Conservation (phyloP, 768 basidiomycete genomes). For the Pleurotus sapidus region DNA sequence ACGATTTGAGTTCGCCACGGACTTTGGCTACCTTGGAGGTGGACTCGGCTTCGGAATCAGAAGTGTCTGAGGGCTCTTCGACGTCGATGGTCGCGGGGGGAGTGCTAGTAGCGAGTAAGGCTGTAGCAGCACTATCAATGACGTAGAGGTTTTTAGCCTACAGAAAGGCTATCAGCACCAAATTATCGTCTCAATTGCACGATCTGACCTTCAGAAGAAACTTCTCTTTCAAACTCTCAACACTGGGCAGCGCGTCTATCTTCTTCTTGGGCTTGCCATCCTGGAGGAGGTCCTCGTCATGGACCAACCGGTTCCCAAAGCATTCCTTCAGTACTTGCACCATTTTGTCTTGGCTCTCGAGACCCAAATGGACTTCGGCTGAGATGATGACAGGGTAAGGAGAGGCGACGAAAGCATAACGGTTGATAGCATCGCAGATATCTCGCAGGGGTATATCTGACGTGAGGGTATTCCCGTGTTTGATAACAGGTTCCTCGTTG, state of each 20-base stretch:
- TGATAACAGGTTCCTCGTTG: slow-evolving; percentile 86
- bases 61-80: slow-evolving; percentile 1
- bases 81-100: slow-evolving; percentile 10
- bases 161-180: neutral
- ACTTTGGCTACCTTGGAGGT: slow-evolving; percentile 1
- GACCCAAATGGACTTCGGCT: slow-evolving; percentile 84
- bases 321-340: slow-evolving; percentile 66
- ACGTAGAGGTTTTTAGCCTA: slow-evolving; percentile 75
- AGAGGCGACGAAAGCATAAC: slow-evolving; percentile 88
- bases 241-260: slow-evolving; percentile 72
- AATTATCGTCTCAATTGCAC: neutral
- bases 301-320: slow-evolving; percentile 39
- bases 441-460: slow-evolving; percentile 79
- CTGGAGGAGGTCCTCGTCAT: slow-evolving; percentile 10
- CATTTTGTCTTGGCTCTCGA: slow-evolving; percentile 77
- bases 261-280: slow-evolving; percentile 41
- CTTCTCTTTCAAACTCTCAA: slow-evolving; percentile 73
- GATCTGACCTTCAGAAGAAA: slow-evolving; percentile 77
- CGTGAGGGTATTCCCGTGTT: slow-evolving; percentile 88
- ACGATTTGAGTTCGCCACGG: slow-evolving; percentile 2
- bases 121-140: slow-evolving; percentile 7
- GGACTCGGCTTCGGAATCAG: slow-evolving; percentile 6
- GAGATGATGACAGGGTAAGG: slow-evolving; percentile 93
- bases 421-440: slow-evolving; percentile 77
- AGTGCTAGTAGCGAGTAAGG: neutral